Evolutionary conservation across 108 stramenopile genomes (phyloP).

Genomic region (Nitzschia sp.): DNA sequence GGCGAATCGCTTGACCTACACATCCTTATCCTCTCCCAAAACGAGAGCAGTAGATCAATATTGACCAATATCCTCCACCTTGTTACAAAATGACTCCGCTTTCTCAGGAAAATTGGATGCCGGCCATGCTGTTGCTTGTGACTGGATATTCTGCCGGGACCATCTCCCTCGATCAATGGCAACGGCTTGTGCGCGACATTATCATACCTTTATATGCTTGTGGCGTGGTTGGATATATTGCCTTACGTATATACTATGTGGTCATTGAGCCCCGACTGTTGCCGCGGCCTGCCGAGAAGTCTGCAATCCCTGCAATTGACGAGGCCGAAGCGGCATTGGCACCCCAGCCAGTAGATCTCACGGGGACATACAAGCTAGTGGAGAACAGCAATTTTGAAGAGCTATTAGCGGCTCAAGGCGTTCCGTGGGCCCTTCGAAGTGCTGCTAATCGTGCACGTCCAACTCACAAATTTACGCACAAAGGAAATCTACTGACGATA

Average conservation of each 20-base stretch:
- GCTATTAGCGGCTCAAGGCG: slow-evolving; percentile 60
- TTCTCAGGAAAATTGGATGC: too few species aligned
- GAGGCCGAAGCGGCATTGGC: background rate
- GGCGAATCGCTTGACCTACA: too few species aligned
- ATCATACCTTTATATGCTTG: slow-evolving; percentile 9
- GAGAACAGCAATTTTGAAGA: slow-evolving; percentile 52
- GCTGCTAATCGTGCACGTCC: slow-evolving; percentile 57
- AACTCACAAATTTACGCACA: slow-evolving; percentile 46
- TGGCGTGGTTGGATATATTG: slow-evolving; percentile 3
- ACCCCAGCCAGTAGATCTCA: slow-evolving; percentile 45
- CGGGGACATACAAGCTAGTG: slow-evolving; percentile 53
- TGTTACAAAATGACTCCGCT: too few species aligned
- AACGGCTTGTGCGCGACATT: background rate
- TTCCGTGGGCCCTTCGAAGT: slow-evolving; percentile 49
- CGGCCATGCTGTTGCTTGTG: background rate
- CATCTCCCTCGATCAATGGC: slow-evolving; percentile 8
- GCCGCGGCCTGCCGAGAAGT: background rate
- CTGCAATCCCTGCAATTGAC: background rate
- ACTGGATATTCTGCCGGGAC: background rate
- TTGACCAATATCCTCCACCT: too few species aligned
- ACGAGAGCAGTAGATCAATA: too few species aligned
- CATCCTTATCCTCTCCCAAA: too few species aligned
- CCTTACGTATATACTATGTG: slow-evolving; percentile 11
- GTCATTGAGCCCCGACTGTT: slow-evolving; percentile 14
- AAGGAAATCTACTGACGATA: slow-evolving; percentile 35